These are phyloP conservation scores for Coccinonectria pachysandricola DNA, from an alignment of 2,329 filamentous ascomycete genomes.

Conservation along the genomic window DNA sequence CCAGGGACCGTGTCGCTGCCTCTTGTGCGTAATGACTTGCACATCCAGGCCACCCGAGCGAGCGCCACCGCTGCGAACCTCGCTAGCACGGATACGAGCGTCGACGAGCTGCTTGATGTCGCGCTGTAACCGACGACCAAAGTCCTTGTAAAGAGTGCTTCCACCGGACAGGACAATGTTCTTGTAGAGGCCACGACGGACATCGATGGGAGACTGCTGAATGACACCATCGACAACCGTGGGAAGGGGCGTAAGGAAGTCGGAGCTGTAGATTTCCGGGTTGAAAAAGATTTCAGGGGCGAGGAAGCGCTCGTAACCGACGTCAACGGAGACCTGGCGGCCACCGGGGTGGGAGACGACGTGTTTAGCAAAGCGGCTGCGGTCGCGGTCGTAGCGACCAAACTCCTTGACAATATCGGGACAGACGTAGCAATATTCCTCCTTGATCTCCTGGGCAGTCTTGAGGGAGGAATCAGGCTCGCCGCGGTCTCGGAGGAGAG, in stretches of 20 bases:
- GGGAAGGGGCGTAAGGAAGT: constrained; percentile 92
- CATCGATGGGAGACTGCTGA: constrained; percentile 94
- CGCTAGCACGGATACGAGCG: constrained; percentile 82
- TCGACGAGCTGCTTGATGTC: constrained; percentile 97
- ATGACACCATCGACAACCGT: constrained; percentile 94
- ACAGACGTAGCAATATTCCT: constrained; percentile 96
- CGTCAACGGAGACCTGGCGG: constrained; percentile 74
- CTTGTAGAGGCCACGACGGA: constrained; percentile 95
- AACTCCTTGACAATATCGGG: constrained; percentile 99
- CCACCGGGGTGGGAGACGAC: constrained; percentile 79
- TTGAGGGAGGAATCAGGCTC: constrained; percentile 95
- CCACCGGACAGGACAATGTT: constrained; percentile 98
- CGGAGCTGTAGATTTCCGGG: constrained; percentile 97
- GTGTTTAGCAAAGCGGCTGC: constrained; percentile 84
- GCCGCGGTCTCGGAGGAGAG: constrained; percentile 85
- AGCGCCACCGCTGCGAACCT: constrained; percentile 82
- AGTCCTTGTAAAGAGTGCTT: constrained; percentile 97
- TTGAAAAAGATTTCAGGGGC: constrained; percentile 99
- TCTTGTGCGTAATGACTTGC: constrained; percentile 93
- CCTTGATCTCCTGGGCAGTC: constrained; percentile 96
- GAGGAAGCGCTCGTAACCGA: constrained; percentile 95
- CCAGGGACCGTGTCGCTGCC: constrained; percentile 95
- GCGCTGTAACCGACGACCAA: constrained; percentile 87
- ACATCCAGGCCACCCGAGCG: constrained; percentile 92
- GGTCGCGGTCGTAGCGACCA: constrained; percentile 83